Evolutionary conservation across 2,329 filamentous ascomycete genomes (phyloP).

Genomic region (Ustilaginoidea virens): DNA sequence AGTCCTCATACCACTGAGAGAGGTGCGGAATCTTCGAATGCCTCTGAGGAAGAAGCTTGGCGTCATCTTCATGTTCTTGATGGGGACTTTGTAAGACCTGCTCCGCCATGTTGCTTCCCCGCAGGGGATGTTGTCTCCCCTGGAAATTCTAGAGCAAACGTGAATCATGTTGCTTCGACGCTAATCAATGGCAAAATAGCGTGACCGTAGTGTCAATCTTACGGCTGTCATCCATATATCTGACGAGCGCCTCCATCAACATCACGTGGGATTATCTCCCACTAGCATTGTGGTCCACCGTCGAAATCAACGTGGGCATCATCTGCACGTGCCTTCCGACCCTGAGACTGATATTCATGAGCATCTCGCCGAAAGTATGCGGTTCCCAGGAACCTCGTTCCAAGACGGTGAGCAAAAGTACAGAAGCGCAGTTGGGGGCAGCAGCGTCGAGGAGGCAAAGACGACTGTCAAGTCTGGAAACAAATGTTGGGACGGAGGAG

Average conservation of each 20-base stretch:
- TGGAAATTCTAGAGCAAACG: background rate
- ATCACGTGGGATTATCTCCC: conserved; percentile 12
- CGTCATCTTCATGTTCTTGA: conserved; percentile 28
- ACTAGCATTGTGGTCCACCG: conserved; percentile 12
- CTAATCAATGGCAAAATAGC: conserved; percentile 4
- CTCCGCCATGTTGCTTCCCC: too few relatives aligned
- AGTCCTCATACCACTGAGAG: conserved; percentile 28
- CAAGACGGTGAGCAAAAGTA: background rate
- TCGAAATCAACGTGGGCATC: too few relatives aligned
- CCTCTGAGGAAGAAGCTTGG: conserved; percentile 28
- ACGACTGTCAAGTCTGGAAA: conserved; percentile 2
- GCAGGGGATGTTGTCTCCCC: background rate
- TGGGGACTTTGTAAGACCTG: conserved; percentile 21
- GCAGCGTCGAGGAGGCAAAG: conserved; percentile 1
- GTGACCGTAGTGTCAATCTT: conserved; percentile 15
- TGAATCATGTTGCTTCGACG: background rate
- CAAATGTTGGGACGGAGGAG: conserved; percentile 1
- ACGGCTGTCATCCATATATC: conserved; percentile 13
- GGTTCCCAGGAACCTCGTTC: background rate
- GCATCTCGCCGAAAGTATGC: conserved; percentile 2
- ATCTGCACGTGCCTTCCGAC: too few relatives aligned
- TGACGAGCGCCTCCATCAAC: conserved; percentile 10
- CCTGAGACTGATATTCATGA: conserved; percentile 9
- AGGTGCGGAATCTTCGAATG: conserved; percentile 21
- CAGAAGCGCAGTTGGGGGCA: background rate